These are phyloP conservation scores for Trypanosoma platydactyli DNA, from an alignment of 208 protist genomes.

Conservation along the genomic window DNA sequence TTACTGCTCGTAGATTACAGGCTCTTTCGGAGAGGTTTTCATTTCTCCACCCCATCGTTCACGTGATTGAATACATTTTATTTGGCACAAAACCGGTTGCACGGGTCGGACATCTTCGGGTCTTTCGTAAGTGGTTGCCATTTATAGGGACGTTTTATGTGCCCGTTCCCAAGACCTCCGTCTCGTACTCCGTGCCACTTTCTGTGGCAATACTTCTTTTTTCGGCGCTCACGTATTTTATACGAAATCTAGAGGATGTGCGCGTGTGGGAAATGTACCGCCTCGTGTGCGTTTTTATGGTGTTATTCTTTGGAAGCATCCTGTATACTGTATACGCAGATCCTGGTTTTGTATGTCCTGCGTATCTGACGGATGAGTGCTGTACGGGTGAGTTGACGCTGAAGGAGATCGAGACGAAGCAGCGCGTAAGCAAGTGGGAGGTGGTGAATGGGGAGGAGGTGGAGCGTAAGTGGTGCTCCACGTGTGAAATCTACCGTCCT, in stretches of 20 bases:
- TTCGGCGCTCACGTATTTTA: constrained; percentile 38
- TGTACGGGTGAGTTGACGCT: constrained; percentile 40
- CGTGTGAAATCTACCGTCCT: constrained; percentile 84
- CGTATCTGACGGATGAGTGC: constrained; percentile 42
- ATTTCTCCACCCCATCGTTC: constrained; percentile 65
- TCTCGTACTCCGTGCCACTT: constrained; percentile 59
- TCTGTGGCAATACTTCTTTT: constrained; percentile 33
- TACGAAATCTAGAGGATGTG: constrained; percentile 27
- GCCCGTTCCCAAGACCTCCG: constrained; percentile 66
- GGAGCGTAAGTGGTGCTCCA: constrained; percentile 91
- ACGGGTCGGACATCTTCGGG: constrained; percentile 68
- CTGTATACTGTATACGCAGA: constrained; percentile 67
- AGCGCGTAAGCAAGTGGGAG: constrained; percentile 74
- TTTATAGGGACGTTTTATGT: constrained; percentile 63
- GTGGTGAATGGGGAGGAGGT: constrained; percentile 64
- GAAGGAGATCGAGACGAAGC: constrained; percentile 65
- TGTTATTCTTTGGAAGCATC: constrained; percentile 48
- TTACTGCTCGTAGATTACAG: constrained; percentile 59
- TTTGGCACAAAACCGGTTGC: constrained; percentile 68
- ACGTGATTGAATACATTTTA: constrained; percentile 71
- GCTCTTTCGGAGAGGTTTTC: constrained; percentile 61
- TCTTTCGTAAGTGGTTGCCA: constrained; percentile 74
- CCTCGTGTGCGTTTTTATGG: constrained; percentile 36
- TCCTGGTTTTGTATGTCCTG: constrained; percentile 77
- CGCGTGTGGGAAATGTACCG: constrained; percentile 39